A percentile compares a stretch with the other conserved stretches of the same genome.
Evolutionary conservation across 2,329 filamentous ascomycete genomes (phyloP).

Genomic region (Pseudocercospora ulei): DNA sequence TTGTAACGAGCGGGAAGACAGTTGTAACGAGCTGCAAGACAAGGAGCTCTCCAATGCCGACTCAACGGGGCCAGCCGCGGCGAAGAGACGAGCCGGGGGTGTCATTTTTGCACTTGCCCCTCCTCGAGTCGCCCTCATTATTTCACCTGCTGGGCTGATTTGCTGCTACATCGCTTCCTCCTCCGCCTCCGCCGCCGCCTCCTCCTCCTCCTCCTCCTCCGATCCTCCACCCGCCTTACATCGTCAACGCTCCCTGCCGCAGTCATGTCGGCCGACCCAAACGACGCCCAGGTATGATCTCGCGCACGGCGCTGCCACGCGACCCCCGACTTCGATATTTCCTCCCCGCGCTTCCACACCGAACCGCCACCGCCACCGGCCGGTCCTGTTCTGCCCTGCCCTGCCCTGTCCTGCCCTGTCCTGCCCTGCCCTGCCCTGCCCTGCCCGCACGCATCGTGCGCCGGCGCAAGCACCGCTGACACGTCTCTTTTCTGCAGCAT

Average conservation of each 20-base stretch:
- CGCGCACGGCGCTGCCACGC: conserved; percentile 6
- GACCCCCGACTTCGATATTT: conserved; percentile 3
- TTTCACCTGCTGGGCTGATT: background rate
- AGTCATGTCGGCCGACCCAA: conserved; percentile 47
- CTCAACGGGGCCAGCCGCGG: too few relatives aligned
- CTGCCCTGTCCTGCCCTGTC: too few relatives aligned
- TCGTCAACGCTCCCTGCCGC: conserved; percentile 42
- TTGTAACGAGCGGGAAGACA: too few relatives aligned
- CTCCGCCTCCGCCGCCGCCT: conserved; percentile 31
- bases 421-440: too few relatives aligned
- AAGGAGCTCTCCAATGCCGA: background rate
- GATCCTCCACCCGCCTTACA: too few relatives aligned
- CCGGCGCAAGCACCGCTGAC: conserved; percentile 19
- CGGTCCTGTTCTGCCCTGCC: too few relatives aligned
- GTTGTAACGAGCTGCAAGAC: too few relatives aligned
- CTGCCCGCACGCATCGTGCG: conserved; percentile 6
- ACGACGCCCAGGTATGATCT: conserved; percentile 53
- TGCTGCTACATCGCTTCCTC: conserved; percentile 24
- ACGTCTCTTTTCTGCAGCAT: conserved; percentile 36
- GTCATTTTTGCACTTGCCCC: too few relatives aligned
- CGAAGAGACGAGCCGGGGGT: too few relatives aligned
- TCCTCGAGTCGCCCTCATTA: too few relatives aligned
- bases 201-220: conserved; percentile 32
- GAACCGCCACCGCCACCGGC: conserved; percentile 4
- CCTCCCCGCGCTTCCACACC: conserved; percentile 5